Percentiles rank a stretch among this genome's conserved stretches.
These are phyloP conservation scores for Chaetoceros muelleri DNA, from an alignment of 108 stramenopile species.

Conservation along the genomic window DNA sequence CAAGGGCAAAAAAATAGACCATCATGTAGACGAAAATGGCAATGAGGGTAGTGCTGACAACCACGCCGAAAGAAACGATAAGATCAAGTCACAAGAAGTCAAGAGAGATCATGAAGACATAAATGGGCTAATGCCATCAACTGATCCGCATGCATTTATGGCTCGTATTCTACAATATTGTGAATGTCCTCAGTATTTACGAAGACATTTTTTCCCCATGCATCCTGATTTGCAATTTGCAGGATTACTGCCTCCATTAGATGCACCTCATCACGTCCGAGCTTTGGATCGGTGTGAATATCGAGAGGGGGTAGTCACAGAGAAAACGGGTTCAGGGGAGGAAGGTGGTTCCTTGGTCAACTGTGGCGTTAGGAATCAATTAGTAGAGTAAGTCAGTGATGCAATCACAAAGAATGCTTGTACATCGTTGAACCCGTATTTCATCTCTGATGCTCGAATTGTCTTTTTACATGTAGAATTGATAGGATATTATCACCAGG, in stretches of 20 bases:
- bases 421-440: constrained; percentile 1
- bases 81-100: constrained; percentile 1
- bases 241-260: constrained; percentile 88
- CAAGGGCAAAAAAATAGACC: constrained; percentile 1
- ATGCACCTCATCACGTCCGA: constrained; percentile 96
- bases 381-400: constrained; percentile 47
- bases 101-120: constrained; percentile 3
- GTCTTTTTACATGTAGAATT: constrained; percentile 29
- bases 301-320: constrained; percentile 90
- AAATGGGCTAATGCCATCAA: constrained; percentile 21
- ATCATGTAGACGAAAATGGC: constrained; percentile 1
- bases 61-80: too few relatives aligned
- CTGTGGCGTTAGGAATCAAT: constrained; percentile 70
- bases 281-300: constrained; percentile 70
- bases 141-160: constrained; percentile 86
- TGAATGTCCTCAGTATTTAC: constrained; percentile 92
- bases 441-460: background rate
- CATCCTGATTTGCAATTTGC: constrained; percentile 92
- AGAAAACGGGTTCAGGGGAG: constrained; percentile 20
- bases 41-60: constrained; percentile 1
- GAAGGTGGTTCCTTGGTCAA: constrained; percentile 56
- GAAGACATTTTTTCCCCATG: constrained; percentile 87
- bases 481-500: constrained; percentile 62
- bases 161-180: constrained; percentile 88
- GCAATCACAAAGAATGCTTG: background rate